Conservation (phyloP, 1,284 basidiomycete genomes). For the Microbotryomycetes sp. region DNA sequence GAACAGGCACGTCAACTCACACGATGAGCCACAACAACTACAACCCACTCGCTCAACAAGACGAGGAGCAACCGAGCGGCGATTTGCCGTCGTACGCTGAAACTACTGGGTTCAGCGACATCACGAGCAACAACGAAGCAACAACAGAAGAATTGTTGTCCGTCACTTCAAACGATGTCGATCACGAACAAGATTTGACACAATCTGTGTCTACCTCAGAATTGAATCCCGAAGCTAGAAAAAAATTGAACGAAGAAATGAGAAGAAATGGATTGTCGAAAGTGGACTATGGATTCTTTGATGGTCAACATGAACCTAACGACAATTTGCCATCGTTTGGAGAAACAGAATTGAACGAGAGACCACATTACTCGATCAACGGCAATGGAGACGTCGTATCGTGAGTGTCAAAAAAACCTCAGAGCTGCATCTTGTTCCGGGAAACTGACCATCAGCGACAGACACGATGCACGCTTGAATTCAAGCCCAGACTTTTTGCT, state of each 20-base stretch:
- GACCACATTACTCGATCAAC: not conserved
- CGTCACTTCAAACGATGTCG: too few relatives aligned
- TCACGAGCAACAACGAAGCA: too few relatives aligned
- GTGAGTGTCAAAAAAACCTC: too few relatives aligned
- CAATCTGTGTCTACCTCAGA: too few relatives aligned
- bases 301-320: not conserved
- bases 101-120: too few relatives aligned
- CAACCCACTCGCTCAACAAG: too few relatives aligned
- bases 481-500: not conserved
- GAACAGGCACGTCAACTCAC: too few relatives aligned
- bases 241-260: not conserved
- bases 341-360: not conserved
- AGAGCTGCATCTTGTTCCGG: too few relatives aligned
- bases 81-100: not conserved
- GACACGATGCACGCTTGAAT: not conserved
- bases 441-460: too few relatives aligned
- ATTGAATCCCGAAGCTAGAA: not conserved
- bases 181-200: too few relatives aligned
- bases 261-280: too few relatives aligned
- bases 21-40: too few relatives aligned
- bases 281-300: not conserved
- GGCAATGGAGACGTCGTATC: not conserved
- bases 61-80: not conserved
- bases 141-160: not conserved
- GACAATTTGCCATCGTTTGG: not conserved